Base-by-base conservation (phyloP, 1,284 basidiomycete genomes). In the Takashimella koratensis region DNA sequence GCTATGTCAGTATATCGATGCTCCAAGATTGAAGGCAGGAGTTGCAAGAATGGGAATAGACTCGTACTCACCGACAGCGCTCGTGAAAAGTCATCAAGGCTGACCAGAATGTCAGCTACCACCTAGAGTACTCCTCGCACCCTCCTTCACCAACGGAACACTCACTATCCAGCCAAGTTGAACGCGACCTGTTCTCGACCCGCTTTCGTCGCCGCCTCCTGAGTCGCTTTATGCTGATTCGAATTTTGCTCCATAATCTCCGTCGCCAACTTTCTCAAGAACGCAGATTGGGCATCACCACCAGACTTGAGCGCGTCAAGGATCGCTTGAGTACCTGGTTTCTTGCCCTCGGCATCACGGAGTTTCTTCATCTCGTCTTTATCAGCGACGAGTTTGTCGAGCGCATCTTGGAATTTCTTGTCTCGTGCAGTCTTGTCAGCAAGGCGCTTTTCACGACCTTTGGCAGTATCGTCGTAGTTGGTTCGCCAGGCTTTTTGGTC, bases 171-270 rank as follows among this genome's bases (percentile, higher is more conserved):
- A 27, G 70, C 64, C 40, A 76, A 52, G 50, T 76, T 76, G 68
- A 76, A 76, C 2, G 68, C 73, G 40, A 76, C 71, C 54, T 76
- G 74, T 53, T 76, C 74, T 41, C 73, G 56, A 8, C 73, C 71
- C 47, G 64, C 60, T n/a, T 52, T 52, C 59, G 73, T 70, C 19
- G 64, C 59, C 5, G 64, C 70, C 11, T 65, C 61, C 49, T 73
- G 66, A 0, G 74, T 76, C 19, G 53, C 53, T 45, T 69, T 63
- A 57, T 76, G 75, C 54, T 76, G 73, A 50, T 72, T 70, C 4
- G 73, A 67, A 51, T 70, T 71, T 47, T 76, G 72, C 21, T 72
- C 72, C 59, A 72, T 66, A 48, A 75, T 68, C 25, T 75, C 72
- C 5, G 60, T 59, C 0, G 65, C 70, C 22, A 75, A 54, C 49